Evolutionary conservation across 768 basidiomycete species (phyloP), one percentile per base, ranked within the genome.

Genomic region (Collybiopsis luxurians): DNA sequence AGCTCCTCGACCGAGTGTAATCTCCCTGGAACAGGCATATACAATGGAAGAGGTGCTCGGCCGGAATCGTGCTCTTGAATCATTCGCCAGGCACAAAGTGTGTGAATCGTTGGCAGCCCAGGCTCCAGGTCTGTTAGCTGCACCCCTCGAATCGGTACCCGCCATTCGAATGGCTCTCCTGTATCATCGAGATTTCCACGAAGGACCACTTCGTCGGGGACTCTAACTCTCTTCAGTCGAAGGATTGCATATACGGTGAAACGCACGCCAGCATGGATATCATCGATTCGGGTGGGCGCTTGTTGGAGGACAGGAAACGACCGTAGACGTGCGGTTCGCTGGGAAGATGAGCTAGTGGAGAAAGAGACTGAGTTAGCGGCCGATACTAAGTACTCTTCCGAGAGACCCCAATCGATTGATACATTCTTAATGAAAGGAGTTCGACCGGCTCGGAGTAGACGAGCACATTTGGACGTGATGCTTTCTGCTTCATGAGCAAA

Each of bases 41-140:
- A 59, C 10, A 51, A 59, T 3, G 73, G 75, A 23, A 75, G 67
- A n/a, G 68, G 70, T 19, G 69, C 70, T 21, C 56, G 62, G 3
- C 58, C 55, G 24, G 75, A 75, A 45, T 78, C 73, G 42, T 84
- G 65, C 17, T 82, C 82, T 60, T 76, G 76, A n/a, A 86, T 80
- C 27, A 86, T 70, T 13, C 70, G 69, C 56, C 79, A 77, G 1
- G 83, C 85, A 4, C 82, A 78, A 38, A 86, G 69, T 0, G 78
- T 75, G 61, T 87, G 86, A 26, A 87, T 64, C 15, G 79, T 67
- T 23, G 72, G 71, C 17, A 73, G 48, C 10, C 66, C 55, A 61
- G 73, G 48, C 57, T 70, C 52, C 27, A 65, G 60, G 70, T 78
- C 59, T 53, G 72, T 46, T 67, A 70, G 56, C 5, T 70, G 72